Evolutionary conservation across 805 yeast genomes (phyloP), one percentile per base, ranked within the genome.

Genomic region (Sungouiella blattae): DNA sequence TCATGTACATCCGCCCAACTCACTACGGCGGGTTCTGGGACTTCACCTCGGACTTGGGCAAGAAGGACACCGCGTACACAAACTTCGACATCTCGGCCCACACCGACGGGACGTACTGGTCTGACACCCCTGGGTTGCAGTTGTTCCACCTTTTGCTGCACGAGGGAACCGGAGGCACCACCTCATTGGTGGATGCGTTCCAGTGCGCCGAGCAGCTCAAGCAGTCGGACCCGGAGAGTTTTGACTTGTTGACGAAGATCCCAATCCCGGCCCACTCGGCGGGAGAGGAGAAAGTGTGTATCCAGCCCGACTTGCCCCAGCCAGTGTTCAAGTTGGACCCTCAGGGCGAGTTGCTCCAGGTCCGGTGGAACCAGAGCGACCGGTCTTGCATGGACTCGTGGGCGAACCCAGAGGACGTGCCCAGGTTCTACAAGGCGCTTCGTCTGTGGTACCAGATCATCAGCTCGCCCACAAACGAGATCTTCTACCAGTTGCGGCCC

Each of bases 21-120:
- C 88, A 81, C 52, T 81, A 82, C 46, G 87, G 87, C n/a, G 87
- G 84, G 1, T 80, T 82, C 58, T 82, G 87, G 87, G 86, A 80
- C 52, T 81, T 82, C 56, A 81, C 87, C 8, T 70, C 84, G 4
- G 84, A 81, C 49, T 61, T 81, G 49, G 69, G 79, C 30, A 78
- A 75, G 60, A 74, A 76, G 39, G 88, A 81, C 50, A 79, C 85
- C 4, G 88, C 88, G 3, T 81, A 81, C 53, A 80, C 87, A 11
- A 78, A 79, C 48, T 64, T 80, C 36, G 82, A 77, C 42, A 75
- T 81, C 33, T 74, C 75, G 6, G 59, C 75, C 8, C 88, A 81
- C 49, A 80, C 87, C 2, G 87, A 81, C 53, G 87, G 87, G 4
- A 81, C 87, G 1, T 82, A 81, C 51, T 81, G 85, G 82, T 69